Conservation (phyloP, 768 basidiomycete genomes). For the Termitomyces heimii region DNA sequence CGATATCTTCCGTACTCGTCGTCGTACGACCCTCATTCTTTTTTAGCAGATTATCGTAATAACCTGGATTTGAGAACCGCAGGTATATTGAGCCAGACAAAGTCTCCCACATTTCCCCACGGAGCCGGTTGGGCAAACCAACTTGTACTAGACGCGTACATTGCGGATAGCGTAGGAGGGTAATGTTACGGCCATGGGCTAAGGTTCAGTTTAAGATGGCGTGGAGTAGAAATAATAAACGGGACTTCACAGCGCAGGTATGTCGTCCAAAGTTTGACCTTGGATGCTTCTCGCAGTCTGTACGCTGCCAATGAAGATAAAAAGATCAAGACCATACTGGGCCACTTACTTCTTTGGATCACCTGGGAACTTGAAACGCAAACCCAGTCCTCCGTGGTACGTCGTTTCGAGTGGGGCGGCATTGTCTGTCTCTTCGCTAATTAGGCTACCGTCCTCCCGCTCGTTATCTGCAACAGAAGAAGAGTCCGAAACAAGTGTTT, state of each 20-base stretch:
- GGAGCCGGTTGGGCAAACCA: constrained; percentile 87
- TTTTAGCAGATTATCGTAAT: constrained; percentile 68
- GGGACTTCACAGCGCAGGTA: constrained; percentile 66
- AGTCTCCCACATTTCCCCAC: constrained; percentile 98
- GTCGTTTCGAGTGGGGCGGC: constrained; percentile 39
- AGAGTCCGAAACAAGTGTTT: constrained; percentile 64
- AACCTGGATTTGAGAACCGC: constrained; percentile 81
- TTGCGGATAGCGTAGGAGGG: constrained; percentile 91
- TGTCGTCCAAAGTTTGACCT: constrained; percentile 91
- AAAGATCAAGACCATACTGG: background rate
- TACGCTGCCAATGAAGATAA: background rate
- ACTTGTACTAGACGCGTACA: constrained; percentile 97
- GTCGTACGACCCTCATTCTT: constrained; percentile 75
- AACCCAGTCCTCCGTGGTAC: constrained; percentile 75
- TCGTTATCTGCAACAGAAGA: constrained; percentile 58
- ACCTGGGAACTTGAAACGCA: constrained; percentile 86
- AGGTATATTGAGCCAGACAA: constrained; percentile 91
- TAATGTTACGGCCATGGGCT: constrained; percentile 95
- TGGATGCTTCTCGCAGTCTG: constrained; percentile 85
- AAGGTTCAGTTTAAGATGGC: constrained; percentile 7
- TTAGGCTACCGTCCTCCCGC: constrained; percentile 62
- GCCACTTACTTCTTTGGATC: constrained; percentile 78
- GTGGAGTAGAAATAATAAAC: background rate
- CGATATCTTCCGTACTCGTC: constrained; percentile 95
- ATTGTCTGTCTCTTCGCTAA: constrained; percentile 46